Percentiles rank a stretch among this genome's conserved stretches.
Conservation (phyloP, 257 asterid genomes). For the Mentha longifolia region DNA sequence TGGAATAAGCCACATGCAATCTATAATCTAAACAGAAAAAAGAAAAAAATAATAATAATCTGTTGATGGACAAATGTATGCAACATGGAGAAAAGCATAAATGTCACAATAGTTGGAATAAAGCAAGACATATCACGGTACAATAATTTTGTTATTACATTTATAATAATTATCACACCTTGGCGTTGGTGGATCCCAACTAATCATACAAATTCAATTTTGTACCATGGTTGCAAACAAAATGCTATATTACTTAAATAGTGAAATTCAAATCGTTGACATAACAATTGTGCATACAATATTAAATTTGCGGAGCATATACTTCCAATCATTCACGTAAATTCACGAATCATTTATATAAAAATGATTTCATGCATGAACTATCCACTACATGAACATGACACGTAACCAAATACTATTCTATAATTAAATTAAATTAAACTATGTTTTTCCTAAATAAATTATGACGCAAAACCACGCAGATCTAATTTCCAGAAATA, state of each 20-base stretch:
- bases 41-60: background rate
- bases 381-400: no score
- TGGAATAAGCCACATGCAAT: background rate
- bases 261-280: background rate
- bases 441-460: no score
- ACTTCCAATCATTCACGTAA: background rate
- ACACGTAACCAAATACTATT: no score
- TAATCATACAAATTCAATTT: background rate
- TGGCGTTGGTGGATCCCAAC: constrained; percentile 13
- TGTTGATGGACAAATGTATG: background rate
- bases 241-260: background rate
- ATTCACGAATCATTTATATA: no score
- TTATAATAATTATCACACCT: background rate
- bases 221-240: constrained; percentile 9
- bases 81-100: constrained; percentile 20
- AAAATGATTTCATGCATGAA: no score
- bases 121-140: constrained; percentile 31
- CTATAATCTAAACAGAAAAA: background rate
- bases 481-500: no score
- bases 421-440: no score
- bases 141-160: constrained; percentile 16
- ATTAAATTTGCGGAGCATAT: background rate
- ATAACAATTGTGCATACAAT: background rate
- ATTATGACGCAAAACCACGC: no score
- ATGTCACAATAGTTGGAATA: constrained; percentile 18